Conservation (phyloP, 2,329 filamentous ascomycete species). For the Chaetomiaceae sp. region DNA sequence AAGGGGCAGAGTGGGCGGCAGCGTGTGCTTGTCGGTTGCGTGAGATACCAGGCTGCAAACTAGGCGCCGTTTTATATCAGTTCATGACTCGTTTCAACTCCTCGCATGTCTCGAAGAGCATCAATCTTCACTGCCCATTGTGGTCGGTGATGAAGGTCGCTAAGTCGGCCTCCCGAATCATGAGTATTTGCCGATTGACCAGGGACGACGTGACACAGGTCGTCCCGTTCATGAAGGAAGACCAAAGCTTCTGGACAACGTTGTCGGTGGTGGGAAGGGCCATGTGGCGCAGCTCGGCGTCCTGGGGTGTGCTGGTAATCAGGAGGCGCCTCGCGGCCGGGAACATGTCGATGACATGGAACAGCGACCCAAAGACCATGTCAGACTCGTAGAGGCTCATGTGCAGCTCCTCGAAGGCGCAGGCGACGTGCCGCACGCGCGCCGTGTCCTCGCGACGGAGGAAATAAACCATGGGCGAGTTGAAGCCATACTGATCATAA, state of each 20-base stretch:
- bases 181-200: constrained; percentile 38
- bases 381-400: constrained; percentile 38
- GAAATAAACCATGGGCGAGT: constrained; percentile 45
- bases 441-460: constrained; percentile 36
- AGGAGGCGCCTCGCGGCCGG: constrained; percentile 31
- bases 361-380: constrained; percentile 42
- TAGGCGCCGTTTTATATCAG: too few species aligned
- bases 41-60: too few species aligned
- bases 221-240: constrained; percentile 39
- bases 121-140: not conserved
- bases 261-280: constrained; percentile 31
- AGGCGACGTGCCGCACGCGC: constrained; percentile 39
- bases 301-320: constrained; percentile 36
- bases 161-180: constrained; percentile 40
- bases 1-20: too few species aligned
- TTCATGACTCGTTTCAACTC: too few species aligned
- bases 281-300: constrained; percentile 27
- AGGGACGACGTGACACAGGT: constrained; percentile 35
- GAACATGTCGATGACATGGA: constrained; percentile 44
- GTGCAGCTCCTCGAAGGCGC: constrained; percentile 39
- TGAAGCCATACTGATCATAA: constrained; percentile 41
- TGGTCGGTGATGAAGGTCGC: constrained; percentile 25
- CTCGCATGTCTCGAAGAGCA: too few species aligned
- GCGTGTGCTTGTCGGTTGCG: too few species aligned
- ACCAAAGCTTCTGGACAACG: constrained; percentile 44